Base-by-base conservation (phyloP, 352 stramenopile genomes). In the Blastocystis sp. region DNA sequence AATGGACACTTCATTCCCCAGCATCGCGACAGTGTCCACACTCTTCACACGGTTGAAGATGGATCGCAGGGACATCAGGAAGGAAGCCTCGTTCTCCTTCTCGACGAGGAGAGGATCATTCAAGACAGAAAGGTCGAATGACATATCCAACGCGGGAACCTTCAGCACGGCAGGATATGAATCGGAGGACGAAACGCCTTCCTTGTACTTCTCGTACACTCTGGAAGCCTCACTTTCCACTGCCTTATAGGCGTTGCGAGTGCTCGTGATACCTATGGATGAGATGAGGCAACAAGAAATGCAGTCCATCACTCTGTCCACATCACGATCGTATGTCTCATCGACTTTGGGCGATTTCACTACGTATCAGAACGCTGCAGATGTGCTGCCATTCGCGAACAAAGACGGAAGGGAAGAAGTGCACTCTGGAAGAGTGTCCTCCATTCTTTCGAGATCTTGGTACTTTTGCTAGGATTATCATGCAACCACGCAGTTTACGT, bases 121-220 rank as follows among this genome's bases (percentile, higher is more conserved):
- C 24, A 81, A 45, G 52, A 38, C 17, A 48, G 17, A 40, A 24
- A 81, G 42, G 54, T 81, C 1, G 0, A 81, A 19, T 14, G 17
- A 40, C 43, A 81, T 66, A n/a, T 63, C n/a, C 17, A 81, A 21
- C 38, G 54, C 34, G 38, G 71, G 48, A 38, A 81, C 66, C 0
- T 45, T 14, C 7, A 71, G 40, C 2, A 38, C 40, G 48, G 34
- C 14, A 21, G 24, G 19, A n/a, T 71, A 24, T 3, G 11, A 7
- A 14, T 48, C 24, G 43, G 40, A 24, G 19, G 10, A 48, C 48
- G 14, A 38, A 28, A 71, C 14, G 21, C n/a, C 17, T n/a, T 38
- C 4, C 64, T 71, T 43, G 48, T 43, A 40, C 28, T 43, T 17
- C 43, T 71, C 64, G 48, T 42, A 43, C 17, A 38, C 17, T 71